Conservation (phyloP, 1,284 basidiomycete species). For the Tilletia horrida region DNA sequence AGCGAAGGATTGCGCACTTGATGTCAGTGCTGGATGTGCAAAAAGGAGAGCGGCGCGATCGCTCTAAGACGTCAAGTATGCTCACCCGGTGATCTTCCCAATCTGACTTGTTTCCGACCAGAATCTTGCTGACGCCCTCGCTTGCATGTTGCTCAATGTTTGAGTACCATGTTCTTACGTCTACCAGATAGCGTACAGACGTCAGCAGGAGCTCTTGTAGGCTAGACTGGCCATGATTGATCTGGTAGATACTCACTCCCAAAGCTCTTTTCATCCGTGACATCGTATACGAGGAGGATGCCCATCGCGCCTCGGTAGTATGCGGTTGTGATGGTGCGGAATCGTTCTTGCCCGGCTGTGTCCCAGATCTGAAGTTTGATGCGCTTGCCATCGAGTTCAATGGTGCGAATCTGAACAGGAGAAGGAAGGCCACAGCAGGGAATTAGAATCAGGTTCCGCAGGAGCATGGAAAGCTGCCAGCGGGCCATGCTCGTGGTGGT, state of each 20-base stretch:
- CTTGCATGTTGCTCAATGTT: slow-evolving; percentile 99
- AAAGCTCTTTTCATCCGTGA: slow-evolving; percentile 96
- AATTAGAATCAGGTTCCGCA: not conserved
- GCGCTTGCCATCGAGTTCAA: slow-evolving; percentile 90
- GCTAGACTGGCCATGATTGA: too few species aligned
- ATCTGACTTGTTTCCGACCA: slow-evolving; percentile 98
- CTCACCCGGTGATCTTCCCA: slow-evolving; percentile 84
- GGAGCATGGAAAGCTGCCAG: not conserved
- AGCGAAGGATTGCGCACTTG: not conserved
- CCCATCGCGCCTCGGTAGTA: slow-evolving; percentile 99
- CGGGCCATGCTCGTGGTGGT: too few species aligned
- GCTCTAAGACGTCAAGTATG: not conserved
- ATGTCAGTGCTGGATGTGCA: not conserved
- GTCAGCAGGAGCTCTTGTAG: too few species aligned
- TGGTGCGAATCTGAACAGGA: slow-evolving; percentile 80
- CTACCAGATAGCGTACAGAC: slow-evolving; percentile 58
- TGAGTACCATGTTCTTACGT: slow-evolving; percentile 97
- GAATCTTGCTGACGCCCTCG: slow-evolving; percentile 97
- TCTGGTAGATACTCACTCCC: slow-evolving; percentile 72
- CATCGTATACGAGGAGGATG: slow-evolving; percentile 95
- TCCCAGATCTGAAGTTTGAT: slow-evolving; percentile 99
- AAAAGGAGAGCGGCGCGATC: not conserved
- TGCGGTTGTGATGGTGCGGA: slow-evolving; percentile 98
- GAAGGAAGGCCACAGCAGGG: slow-evolving; percentile 64
- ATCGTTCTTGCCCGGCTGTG: slow-evolving; percentile 97